Evolutionary conservation across 257 asterid genomes (phyloP).

Genomic region (Solanum peruvianum): DNA sequence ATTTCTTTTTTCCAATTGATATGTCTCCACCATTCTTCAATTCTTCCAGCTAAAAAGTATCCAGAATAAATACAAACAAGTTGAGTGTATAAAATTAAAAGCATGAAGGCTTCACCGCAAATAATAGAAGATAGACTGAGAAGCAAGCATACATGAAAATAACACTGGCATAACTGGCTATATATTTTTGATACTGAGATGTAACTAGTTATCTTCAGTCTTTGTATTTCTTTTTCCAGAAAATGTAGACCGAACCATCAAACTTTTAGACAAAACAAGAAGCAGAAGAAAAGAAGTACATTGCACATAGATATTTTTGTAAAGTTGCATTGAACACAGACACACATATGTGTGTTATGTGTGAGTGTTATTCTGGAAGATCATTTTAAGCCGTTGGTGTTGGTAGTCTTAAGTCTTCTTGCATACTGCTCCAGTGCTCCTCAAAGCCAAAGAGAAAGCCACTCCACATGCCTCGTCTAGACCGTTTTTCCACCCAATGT

Average conservation of each 20-base stretch:
- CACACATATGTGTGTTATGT: not conserved
- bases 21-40: conserved; percentile 29
- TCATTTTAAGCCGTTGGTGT: not conserved
- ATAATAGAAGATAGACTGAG: not conserved
- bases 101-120: not conserved
- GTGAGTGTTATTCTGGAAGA: not conserved
- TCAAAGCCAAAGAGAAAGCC: not conserved
- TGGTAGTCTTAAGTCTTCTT: not conserved
- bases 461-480: not conserved
- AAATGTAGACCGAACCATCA: not conserved
- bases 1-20: conserved; percentile 11
- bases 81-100: not conserved
- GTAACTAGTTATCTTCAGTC: not conserved
- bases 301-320: not conserved
- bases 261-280: not conserved
- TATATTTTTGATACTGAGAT: not conserved
- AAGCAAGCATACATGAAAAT: not conserved
- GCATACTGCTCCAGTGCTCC: not conserved
- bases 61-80: not conserved
- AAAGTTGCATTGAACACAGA: not conserved
- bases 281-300: not conserved
- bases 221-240: not conserved
- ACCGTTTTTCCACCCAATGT: not conserved
- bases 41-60: conserved; percentile 55
- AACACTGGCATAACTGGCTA: not conserved